Evolutionary conservation across 202 grass and related monocot genomes (phyloP).

Genomic region (Hordeum pubiflorum): DNA sequence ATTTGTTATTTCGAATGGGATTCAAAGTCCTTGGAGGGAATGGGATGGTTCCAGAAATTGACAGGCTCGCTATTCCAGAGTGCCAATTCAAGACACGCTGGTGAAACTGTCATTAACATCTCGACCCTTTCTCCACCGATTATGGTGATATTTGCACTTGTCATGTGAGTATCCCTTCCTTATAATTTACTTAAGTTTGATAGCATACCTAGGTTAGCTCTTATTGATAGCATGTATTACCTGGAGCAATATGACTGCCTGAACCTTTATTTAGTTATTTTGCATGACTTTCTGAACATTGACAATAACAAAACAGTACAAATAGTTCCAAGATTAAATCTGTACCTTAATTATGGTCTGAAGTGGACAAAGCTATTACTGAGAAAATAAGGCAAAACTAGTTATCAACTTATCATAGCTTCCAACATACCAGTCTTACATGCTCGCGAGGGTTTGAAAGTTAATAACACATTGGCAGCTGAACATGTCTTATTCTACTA

Average conservation of each 20-base stretch:
- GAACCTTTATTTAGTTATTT: neutral
- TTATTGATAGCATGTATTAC: neutral
- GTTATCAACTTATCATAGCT: neutral
- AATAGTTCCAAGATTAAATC: neutral
- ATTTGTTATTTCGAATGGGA: constrained; percentile 27
- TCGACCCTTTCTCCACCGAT: constrained; percentile 23
- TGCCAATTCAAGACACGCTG: constrained; percentile 26
- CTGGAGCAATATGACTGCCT: neutral
- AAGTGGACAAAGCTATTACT: neutral
- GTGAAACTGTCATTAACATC: constrained; percentile 28
- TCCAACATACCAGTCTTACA: neutral
- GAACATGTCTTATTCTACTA: neutral
- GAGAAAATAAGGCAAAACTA: neutral
- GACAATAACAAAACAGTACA: neutral
- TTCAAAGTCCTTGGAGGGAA: constrained; percentile 9
- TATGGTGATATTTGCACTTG: constrained; percentile 24
- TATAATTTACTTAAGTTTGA: neutral
- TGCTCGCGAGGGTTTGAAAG: neutral
- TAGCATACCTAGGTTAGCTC: neutral
- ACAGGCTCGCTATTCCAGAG: constrained; percentile 19
- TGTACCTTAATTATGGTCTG: neutral
- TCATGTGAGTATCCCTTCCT: constrained; percentile 33
- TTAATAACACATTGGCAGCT: neutral
- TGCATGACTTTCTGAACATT: too few relatives aligned
- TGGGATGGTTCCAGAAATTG: constrained; percentile 29